These are phyloP conservation scores for Penicillium sp. DNA, from an alignment of 2,329 filamentous ascomycete species.

Conservation along the genomic window DNA sequence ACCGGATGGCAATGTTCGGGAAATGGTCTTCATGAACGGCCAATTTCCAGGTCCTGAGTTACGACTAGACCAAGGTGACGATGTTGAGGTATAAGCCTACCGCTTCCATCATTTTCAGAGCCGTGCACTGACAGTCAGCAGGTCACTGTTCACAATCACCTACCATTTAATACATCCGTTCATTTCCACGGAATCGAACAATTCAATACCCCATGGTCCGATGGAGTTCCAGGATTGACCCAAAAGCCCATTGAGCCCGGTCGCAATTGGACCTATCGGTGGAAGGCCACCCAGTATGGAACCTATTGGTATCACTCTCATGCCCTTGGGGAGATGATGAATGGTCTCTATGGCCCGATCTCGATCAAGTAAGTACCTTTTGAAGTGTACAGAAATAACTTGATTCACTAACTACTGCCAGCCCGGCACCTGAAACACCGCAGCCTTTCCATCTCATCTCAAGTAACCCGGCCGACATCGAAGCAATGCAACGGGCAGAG, in stretches of 20 bases:
- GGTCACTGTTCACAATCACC: conserved; percentile 10
- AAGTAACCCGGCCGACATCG: conserved; percentile 37
- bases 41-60: conserved; percentile 34
- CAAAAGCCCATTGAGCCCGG: conserved; percentile 56
- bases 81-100: conserved; percentile 24
- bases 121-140: neutral
- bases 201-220: conserved; percentile 56
- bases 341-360: conserved; percentile 58
- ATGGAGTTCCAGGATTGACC: conserved; percentile 59
- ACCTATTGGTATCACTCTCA: conserved; percentile 51
- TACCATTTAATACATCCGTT: conserved; percentile 17
- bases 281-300: conserved; percentile 28
- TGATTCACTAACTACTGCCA: neutral
- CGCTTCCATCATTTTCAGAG: too few relatives aligned
- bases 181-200: conserved; percentile 19
- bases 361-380: conserved; percentile 25
- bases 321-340: conserved; percentile 55
- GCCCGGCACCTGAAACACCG: conserved; percentile 35
- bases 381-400: neutral
- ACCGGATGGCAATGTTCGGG: conserved; percentile 32
- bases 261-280: conserved; percentile 52
- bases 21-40: conserved; percentile 35
- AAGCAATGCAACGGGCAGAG: conserved; percentile 53
- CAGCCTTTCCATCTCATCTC: conserved; percentile 42
- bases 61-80: conserved; percentile 28